Evolutionary conservation across 768 basidiomycete genomes (phyloP).

Genomic region (Xerocomus brunneocitrinus): DNA sequence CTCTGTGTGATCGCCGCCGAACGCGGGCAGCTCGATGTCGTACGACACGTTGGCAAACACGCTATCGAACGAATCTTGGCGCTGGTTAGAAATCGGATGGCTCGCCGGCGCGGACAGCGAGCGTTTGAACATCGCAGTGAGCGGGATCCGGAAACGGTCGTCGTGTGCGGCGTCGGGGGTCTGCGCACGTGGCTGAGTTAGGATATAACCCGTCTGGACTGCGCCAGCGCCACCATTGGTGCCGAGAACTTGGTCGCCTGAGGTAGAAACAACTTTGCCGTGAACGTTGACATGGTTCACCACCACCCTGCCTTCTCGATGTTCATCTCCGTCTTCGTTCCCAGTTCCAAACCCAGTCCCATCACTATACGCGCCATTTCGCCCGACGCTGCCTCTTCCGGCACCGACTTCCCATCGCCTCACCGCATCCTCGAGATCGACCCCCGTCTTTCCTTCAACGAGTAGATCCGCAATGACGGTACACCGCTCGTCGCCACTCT

Average conservation of each 20-base stretch:
- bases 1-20: constrained; percentile 20
- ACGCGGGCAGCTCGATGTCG: constrained; percentile 23
- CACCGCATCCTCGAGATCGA: constrained; percentile 57
- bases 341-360: not conserved
- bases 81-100: constrained; percentile 17
- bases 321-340: constrained; percentile 25
- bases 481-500: constrained; percentile 49
- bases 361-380: constrained; percentile 3
- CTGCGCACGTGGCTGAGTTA: constrained; percentile 21
- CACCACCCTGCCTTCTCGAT: constrained; percentile 9
- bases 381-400: constrained; percentile 1
- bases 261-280: constrained; percentile 4
- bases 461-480: constrained; percentile 64
- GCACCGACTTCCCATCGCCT: constrained; percentile 40
- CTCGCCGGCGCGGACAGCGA: constrained; percentile 52
- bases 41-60: constrained; percentile 30
- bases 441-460: constrained; percentile 61
- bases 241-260: not conserved
- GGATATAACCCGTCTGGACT: not conserved
- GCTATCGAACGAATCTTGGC: constrained; percentile 26
- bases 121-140: constrained; percentile 64
- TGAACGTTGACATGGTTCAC: not conserved
- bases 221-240: not conserved
- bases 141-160: constrained; percentile 42
- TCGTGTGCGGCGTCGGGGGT: constrained; percentile 26